Conservation (phyloP, 129 eudicot genomes). For the Tanacetum coccineum region DNA sequence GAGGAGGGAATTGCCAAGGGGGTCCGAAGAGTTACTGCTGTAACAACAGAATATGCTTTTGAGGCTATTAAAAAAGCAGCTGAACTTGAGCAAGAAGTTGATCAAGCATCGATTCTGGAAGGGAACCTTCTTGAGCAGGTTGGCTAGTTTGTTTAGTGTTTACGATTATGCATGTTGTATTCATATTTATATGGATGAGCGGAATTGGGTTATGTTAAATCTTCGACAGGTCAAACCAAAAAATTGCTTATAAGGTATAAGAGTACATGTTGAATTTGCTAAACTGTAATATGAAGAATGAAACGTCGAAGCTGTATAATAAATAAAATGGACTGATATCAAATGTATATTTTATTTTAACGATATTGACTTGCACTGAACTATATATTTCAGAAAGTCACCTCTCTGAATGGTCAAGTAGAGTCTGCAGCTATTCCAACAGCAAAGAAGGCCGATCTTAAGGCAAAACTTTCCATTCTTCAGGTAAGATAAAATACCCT, state of each 20-base stretch:
- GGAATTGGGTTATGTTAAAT: background rate
- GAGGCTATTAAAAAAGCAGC: conserved; percentile 62
- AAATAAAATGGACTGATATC: too few species aligned
- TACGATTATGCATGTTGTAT: too few species aligned
- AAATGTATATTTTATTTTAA: background rate
- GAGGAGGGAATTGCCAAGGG: conserved; percentile 99
- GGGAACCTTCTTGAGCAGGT: conserved; percentile 55
- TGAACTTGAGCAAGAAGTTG: conserved; percentile 69
- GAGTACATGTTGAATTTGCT: too few species aligned
- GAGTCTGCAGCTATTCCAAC: conserved; percentile 78
- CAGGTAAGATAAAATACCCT: conserved; percentile 45
- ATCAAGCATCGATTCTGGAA: conserved; percentile 59
- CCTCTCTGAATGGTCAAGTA: conserved; percentile 70
- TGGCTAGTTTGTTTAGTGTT: conserved; percentile 1
- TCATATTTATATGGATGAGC: too few species aligned
- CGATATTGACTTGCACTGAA: background rate
- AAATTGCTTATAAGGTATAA: too few species aligned
- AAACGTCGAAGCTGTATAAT: too few species aligned
- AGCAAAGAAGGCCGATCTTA: conserved; percentile 80
- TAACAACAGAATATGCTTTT: conserved; percentile 65
- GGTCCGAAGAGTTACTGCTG: conserved; percentile 89
- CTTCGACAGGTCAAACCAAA: too few species aligned
- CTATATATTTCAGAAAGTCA: conserved; percentile 52
- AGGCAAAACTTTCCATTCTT: conserved; percentile 51
- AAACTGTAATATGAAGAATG: too few species aligned